These are phyloP conservation scores for Fragilariopsis cylindrus DNA, from an alignment of 108 stramenopile species.

Conservation along the genomic window DNA sequence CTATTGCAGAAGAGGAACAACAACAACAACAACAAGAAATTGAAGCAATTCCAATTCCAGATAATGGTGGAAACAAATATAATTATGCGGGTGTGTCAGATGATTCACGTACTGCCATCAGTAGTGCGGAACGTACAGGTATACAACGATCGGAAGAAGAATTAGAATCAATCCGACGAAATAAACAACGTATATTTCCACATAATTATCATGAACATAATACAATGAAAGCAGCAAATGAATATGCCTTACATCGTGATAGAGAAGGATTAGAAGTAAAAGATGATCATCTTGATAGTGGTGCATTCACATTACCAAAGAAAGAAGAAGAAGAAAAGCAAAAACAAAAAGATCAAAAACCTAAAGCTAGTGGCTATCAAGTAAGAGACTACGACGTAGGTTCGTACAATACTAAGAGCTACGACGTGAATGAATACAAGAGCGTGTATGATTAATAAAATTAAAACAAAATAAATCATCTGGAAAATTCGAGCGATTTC, in stretches of 20 bases:
- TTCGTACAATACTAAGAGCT: conserved; percentile 1
- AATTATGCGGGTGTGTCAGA: conserved; percentile 8
- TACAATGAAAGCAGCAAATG: not conserved
- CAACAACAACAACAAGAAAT: conserved; percentile 3
- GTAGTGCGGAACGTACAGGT: conserved; percentile 8
- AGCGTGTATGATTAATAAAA: conserved; percentile 21
- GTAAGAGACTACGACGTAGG: conserved; percentile 15
- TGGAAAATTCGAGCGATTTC: too few relatives aligned
- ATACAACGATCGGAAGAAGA: conserved; percentile 17
- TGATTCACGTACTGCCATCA: conserved; percentile 8
- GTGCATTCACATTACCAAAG: not conserved
- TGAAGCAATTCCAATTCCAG: not conserved
- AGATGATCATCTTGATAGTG: conserved; percentile 2
- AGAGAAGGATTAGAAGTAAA: conserved; percentile 12
- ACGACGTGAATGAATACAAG: conserved; percentile 26
- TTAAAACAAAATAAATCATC: too few relatives aligned
- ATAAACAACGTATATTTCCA: not conserved
- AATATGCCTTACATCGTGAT: conserved; percentile 11
- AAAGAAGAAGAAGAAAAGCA: not conserved
- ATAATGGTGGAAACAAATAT: not conserved
- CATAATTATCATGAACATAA: conserved; percentile 16
- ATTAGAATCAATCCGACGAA: conserved; percentile 10
- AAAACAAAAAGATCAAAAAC: not conserved
- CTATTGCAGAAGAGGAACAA: not conserved
- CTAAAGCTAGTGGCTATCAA: conserved; percentile 15